A percentile compares a stretch with the other conserved stretches of the same genome.
Evolutionary conservation across 371 early-diverging fungal genomes (phyloP).

Genomic region (Amoeboaphelidium occidentale): DNA sequence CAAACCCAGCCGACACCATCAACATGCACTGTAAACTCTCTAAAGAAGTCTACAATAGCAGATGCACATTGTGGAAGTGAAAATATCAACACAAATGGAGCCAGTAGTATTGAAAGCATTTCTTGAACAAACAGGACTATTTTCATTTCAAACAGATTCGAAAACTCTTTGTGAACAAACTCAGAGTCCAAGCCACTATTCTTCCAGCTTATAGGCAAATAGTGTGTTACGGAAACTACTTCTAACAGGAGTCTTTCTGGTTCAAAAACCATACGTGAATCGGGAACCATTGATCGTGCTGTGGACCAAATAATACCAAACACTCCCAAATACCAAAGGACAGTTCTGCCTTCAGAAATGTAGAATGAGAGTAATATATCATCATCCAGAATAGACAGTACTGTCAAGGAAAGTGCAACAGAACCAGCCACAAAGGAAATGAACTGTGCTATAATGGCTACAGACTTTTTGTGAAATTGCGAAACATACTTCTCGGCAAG

Average conservation of each 20-base stretch:
- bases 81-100: constrained; percentile 58
- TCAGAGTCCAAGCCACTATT: constrained; percentile 11
- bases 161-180: constrained; percentile 31
- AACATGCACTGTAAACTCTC: constrained; percentile 73
- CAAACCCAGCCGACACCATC: constrained; percentile 80
- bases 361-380: constrained; percentile 68
- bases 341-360: constrained; percentile 55
- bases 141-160: constrained; percentile 48
- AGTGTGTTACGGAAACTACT: constrained; percentile 67
- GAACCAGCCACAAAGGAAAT: constrained; percentile 71
- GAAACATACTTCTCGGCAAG: constrained; percentile 52
- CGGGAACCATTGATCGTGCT: constrained; percentile 56
- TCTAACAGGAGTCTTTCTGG: constrained; percentile 44
- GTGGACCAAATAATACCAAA: constrained; percentile 64
- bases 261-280: constrained; percentile 48
- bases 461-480: constrained; percentile 65
- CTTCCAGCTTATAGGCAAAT: constrained; percentile 65
- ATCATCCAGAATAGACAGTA: constrained; percentile 59
- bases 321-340: constrained; percentile 68
- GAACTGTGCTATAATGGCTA: constrained; percentile 55
- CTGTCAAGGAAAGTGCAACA: constrained; percentile 51
- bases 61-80: constrained; percentile 53
- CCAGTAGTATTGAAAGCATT: constrained; percentile 46
- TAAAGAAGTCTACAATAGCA: constrained; percentile 64
- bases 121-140: constrained; percentile 54